Base-by-base conservation (phyloP, 1,284 basidiomycete genomes). In the Naganishia sp. region DNA sequence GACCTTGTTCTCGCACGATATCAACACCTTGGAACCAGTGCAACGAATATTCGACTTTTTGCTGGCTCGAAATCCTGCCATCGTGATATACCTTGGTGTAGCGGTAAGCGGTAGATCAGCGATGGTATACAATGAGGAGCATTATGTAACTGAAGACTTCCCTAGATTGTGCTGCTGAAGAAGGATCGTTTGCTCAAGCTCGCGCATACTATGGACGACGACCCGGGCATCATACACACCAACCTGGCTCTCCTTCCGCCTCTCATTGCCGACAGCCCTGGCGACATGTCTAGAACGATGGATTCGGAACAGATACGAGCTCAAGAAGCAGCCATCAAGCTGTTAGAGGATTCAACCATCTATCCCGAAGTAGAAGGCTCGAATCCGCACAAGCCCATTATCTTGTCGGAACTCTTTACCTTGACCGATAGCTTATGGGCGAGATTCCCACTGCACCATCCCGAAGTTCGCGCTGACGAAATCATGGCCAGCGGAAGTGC, bases 31-130 rank as follows among this genome's bases (percentile, higher is more conserved):
- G 25, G 84, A 87, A 2, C 85, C 93, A 25, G 89, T 92, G 39
- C 92, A 94, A 77, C 87, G 92, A 68, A 85, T 93, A 53, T 92
- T 95, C 75, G 93, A 95, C 79, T 96, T 88, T 75, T 80, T 96
- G 6, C 81, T 96, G 4, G 85, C 86, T 64, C 84, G 92, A 48
- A 92, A 92, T 16, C 94, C 94, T 3, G 85, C 91, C 43, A 82
- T 84, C 1, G 83, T 87, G 0, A 88, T 95, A 1, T 96, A 95
- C 79, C 84, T 96, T 2, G 87, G 86, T 6, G 86, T 88, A 42
- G 88, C 89, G 31, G 90, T 94, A 74, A 72, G 90, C 6, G 44
- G 23, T 13, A 28, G 48, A 6, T 36, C 5, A 33, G 3, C 1
- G 21, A 21, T 44, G 18, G 45, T n/a, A 11, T 11, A 15, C 2